Conservation (phyloP, 805 yeast species). For the Isabelozyma gotoi region DNA sequence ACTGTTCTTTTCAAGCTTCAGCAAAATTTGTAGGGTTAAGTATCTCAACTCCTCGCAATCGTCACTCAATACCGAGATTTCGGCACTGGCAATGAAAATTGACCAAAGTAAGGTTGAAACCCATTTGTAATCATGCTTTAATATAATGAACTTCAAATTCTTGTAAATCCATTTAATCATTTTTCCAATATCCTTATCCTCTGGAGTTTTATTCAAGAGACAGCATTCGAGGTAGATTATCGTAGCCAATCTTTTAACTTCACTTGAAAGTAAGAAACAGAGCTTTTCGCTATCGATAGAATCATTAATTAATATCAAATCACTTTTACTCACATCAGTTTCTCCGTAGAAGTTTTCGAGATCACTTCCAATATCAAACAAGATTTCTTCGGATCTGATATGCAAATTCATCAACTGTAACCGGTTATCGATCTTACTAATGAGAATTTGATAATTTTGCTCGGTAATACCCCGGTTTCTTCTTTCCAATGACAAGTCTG, state of each 20-base stretch:
- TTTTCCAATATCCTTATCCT: conserved; percentile 11
- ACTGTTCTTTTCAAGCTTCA: conserved; percentile 20
- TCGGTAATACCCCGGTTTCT: conserved; percentile 10
- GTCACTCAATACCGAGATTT: conserved; percentile 18
- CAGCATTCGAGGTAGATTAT: conserved; percentile 25
- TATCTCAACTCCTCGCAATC: conserved; percentile 28
- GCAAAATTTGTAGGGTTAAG: conserved; percentile 21
- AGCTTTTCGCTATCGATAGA: conserved; percentile 15
- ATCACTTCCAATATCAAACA: conserved; percentile 1
- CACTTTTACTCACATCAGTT: not conserved
- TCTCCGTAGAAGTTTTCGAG: not conserved
- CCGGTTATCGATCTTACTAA: conserved; percentile 13
- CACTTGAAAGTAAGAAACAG: conserved; percentile 26
- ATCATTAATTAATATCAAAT: not conserved
- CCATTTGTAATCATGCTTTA: conserved; percentile 28
- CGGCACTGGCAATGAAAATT: conserved; percentile 22
- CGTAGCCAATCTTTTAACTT: conserved; percentile 23
- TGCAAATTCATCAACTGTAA: conserved; percentile 10
- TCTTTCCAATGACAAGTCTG: conserved; percentile 31
- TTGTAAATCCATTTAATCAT: conserved; percentile 15
- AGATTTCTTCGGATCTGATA: conserved; percentile 12
- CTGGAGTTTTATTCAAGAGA: conserved; percentile 23
- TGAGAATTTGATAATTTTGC: conserved; percentile 10
- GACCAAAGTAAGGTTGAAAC: conserved; percentile 30
- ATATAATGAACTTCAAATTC: conserved; percentile 22